phyloP scores from a whole-genome alignment of 352 stramenopile species.

The Globisporangium echinulatum region DNA sequence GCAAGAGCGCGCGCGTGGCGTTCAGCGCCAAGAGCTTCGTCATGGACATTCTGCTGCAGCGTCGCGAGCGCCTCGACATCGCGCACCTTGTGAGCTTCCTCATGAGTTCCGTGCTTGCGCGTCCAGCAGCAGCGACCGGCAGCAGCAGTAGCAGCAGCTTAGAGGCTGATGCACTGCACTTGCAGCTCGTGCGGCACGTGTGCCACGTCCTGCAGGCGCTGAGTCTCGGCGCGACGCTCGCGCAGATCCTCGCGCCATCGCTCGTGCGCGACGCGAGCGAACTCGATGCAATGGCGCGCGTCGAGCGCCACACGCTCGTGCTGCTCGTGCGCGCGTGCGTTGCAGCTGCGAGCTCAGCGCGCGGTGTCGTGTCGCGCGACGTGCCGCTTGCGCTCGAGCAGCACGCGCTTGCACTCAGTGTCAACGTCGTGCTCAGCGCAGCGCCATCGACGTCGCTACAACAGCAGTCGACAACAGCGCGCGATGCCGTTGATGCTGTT shows the following conservation, averaged over 20 bases:
- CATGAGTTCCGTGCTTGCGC: constrained; percentile 60
- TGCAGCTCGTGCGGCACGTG: constrained; percentile 59
- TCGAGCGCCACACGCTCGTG: constrained; percentile 55
- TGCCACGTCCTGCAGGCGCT: constrained; percentile 54
- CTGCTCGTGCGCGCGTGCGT: constrained; percentile 57
- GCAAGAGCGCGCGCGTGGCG: constrained; percentile 55
- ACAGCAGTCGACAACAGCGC: too few species aligned
- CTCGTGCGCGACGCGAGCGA: constrained; percentile 40
- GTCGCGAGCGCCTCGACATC: constrained; percentile 51
- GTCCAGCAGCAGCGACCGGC: constrained; percentile 6
- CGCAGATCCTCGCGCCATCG: constrained; percentile 61
- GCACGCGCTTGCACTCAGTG: constrained; percentile 15
- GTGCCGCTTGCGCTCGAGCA: constrained; percentile 46
- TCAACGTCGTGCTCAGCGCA: constrained; percentile 6
- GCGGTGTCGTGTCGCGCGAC: constrained; percentile 19
- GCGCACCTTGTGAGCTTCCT: constrained; percentile 78
- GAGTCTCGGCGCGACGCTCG: constrained; percentile 58
- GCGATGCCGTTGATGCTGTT: background rate
- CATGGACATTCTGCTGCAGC: constrained; percentile 74
- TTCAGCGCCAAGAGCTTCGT: constrained; percentile 77
- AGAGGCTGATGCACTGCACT: constrained; percentile 19
- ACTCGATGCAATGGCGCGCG: constrained; percentile 25
- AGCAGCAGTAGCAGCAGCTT: too few species aligned
- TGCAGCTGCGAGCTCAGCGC: background rate
- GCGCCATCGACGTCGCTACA: background rate